phyloP scores from a whole-genome alignment of 768 basidiomycete species.

The Boletus reticulatus region DNA sequence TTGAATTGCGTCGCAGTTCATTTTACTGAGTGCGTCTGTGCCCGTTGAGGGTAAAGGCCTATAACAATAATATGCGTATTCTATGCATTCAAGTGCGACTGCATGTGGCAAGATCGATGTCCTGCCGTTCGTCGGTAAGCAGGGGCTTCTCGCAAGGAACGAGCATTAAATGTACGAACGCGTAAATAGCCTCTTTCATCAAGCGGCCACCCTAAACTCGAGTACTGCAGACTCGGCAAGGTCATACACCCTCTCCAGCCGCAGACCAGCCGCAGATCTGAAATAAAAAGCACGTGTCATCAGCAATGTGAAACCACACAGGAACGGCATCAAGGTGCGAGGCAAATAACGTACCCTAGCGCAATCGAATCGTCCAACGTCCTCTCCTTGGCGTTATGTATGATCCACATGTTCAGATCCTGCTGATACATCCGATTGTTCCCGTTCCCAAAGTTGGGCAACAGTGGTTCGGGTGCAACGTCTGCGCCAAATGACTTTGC shows the following conservation, averaged over 20 bases:
- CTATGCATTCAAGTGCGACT: background rate
- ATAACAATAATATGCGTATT: background rate
- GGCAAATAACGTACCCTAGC: constrained; percentile 24
- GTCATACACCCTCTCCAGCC: constrained; percentile 26
- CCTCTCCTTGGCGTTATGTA: constrained; percentile 43
- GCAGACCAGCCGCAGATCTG: constrained; percentile 19
- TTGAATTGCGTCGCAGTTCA: background rate
- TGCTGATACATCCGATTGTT: constrained; percentile 39
- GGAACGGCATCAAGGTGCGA: background rate
- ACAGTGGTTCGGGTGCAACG: constrained; percentile 42
- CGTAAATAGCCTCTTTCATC: background rate
- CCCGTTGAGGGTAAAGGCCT: constrained; percentile 12
- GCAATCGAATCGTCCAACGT: constrained; percentile 39
- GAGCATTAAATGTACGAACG: background rate
- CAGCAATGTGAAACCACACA: background rate
- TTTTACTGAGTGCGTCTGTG: background rate
- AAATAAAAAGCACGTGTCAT: background rate
- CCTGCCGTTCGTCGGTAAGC: background rate
- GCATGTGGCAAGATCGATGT: background rate
- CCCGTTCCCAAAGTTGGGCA: constrained; percentile 48
- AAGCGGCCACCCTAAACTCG: constrained; percentile 20
- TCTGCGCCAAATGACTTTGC: constrained; percentile 14
- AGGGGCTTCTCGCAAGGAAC: background rate
- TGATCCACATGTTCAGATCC: constrained; percentile 46
- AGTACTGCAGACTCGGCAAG: constrained; percentile 26